These are phyloP conservation scores for Aureobasidium sp. DNA, from an alignment of 2,329 filamentous ascomycete species.

Conservation along the genomic window DNA sequence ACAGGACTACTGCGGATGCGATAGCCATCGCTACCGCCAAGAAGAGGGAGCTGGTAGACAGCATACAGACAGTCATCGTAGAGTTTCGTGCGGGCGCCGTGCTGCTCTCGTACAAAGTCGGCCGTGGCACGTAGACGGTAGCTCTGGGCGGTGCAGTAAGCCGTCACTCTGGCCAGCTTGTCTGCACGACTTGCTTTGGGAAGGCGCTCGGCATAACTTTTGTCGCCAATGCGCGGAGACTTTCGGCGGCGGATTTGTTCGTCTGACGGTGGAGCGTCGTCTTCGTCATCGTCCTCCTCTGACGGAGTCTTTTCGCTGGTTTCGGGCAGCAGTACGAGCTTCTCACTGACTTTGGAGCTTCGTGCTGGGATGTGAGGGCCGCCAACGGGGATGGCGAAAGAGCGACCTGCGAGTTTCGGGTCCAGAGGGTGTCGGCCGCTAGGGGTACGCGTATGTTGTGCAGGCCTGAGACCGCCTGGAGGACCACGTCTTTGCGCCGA, in stretches of 20 bases:
- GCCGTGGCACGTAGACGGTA: constrained; percentile 88
- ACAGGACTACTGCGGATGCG: constrained; percentile 84
- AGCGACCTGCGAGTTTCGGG: constrained; percentile 50
- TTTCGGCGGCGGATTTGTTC: constrained; percentile 60
- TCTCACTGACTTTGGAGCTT: constrained; percentile 91
- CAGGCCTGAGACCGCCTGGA: constrained; percentile 45
- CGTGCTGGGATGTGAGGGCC: constrained; percentile 62
- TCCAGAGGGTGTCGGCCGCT: constrained; percentile 47
- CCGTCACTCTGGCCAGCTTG: constrained; percentile 82
- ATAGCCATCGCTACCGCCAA: constrained; percentile 81
- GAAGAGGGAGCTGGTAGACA: constrained; percentile 84
- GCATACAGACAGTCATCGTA: constrained; percentile 97
- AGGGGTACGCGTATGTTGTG: constrained; percentile 42
- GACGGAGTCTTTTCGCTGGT: constrained; percentile 47
- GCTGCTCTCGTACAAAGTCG: constrained; percentile 77
- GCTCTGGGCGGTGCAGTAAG: constrained; percentile 91
- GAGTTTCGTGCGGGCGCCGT: constrained; percentile 86
- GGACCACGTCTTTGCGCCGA: constrained; percentile 82
- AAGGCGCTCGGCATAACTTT: constrained; percentile 88
- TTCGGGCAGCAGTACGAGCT: constrained; percentile 89
- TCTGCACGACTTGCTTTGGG: constrained; percentile 69
- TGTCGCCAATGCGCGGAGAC: constrained; percentile 56
- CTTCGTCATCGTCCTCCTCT: constrained; percentile 36
- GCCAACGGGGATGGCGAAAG: constrained; percentile 38
- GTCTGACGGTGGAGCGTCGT: constrained; percentile 55